Conservation (phyloP, 495 filamentous ascomycete genomes). For the Durotheca rogersii region DNA sequence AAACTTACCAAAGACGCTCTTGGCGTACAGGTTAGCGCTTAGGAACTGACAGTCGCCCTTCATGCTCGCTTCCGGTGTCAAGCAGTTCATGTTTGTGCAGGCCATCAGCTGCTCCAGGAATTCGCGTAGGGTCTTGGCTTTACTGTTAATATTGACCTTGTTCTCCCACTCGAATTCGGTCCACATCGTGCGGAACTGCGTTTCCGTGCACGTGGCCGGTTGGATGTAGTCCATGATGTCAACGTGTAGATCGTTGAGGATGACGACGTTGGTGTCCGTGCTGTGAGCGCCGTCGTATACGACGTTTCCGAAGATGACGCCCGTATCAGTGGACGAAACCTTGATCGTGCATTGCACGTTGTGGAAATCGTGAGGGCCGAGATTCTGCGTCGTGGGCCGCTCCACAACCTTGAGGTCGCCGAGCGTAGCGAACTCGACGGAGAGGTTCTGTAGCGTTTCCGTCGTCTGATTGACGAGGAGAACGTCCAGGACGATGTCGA, state of each 20-base stretch:
- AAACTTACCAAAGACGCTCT: conserved; percentile 96
- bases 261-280: conserved; percentile 95
- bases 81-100: conserved; percentile 96
- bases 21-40: conserved; percentile 95
- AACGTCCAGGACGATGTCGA: conserved; percentile 97
- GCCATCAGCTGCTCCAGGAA: conserved; percentile 96
- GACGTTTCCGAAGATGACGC: conserved; percentile 98
- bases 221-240: conserved; percentile 99
- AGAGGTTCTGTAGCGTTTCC: conserved; percentile 95
- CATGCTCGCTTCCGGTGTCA: conserved; percentile 93
- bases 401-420: conserved; percentile 98
- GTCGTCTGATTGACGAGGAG: conserved; percentile 96
- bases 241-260: conserved; percentile 97
- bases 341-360: conserved; percentile 99
- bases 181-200: conserved; percentile 99
- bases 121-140: conserved; percentile 87
- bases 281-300: conserved; percentile 96
- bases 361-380: conserved; percentile 92
- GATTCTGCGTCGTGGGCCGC: conserved; percentile 90
- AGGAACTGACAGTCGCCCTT: conserved; percentile 98
- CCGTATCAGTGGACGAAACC: conserved; percentile 96
- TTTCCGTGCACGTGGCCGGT: conserved; percentile 93
- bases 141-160: conserved; percentile 99
- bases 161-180: conserved; percentile 99
- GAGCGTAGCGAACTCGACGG: conserved; percentile 95